Evolutionary conservation across 352 stramenopile species (phyloP).

Genomic region (Phytophthora melonis): DNA sequence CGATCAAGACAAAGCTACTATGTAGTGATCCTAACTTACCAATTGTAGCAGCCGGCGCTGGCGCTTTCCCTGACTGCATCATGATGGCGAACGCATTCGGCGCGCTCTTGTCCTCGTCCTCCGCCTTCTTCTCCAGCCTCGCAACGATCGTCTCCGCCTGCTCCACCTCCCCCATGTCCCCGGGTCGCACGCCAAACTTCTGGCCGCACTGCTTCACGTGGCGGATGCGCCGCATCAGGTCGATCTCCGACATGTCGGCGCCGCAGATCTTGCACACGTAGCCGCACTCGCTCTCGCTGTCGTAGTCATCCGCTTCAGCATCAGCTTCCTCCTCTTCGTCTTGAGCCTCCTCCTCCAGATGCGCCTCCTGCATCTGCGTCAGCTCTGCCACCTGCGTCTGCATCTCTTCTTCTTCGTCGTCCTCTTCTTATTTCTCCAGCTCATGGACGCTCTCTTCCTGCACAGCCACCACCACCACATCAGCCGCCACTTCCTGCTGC

Average conservation of each 20-base stretch:
- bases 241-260: slow-evolving; percentile 48
- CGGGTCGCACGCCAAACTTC: slow-evolving; percentile 69
- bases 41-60: slow-evolving; percentile 11
- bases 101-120: not conserved
- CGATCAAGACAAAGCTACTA: not conserved
- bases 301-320: not conserved
- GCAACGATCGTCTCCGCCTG: slow-evolving; percentile 30
- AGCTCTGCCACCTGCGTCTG: slow-evolving; percentile 17
- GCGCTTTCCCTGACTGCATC: slow-evolving; percentile 46
- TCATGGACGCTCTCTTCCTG: not conserved
- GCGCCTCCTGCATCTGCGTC: slow-evolving; percentile 1
- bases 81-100: slow-evolving; percentile 69
- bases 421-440: slow-evolving; percentile 1
- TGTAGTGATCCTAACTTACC: slow-evolving; percentile 11
- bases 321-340: not conserved
- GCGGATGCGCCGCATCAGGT: slow-evolving; percentile 61
- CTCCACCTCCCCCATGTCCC: slow-evolving; percentile 51
- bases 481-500: not conserved
- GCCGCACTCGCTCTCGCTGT: slow-evolving; percentile 26
- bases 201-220: slow-evolving; percentile 84
- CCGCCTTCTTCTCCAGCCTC: slow-evolving; percentile 15
- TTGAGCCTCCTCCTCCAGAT: slow-evolving; percentile 2
- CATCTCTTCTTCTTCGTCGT: slow-evolving; percentile 6
- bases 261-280: slow-evolving; percentile 83
- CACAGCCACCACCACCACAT: not conserved